Percentiles rank a stretch among this genome's conserved stretches.
These are phyloP conservation scores for Cordyceps fumosorosea DNA, from an alignment of 2,329 filamentous ascomycete genomes.

Conservation along the genomic window DNA sequence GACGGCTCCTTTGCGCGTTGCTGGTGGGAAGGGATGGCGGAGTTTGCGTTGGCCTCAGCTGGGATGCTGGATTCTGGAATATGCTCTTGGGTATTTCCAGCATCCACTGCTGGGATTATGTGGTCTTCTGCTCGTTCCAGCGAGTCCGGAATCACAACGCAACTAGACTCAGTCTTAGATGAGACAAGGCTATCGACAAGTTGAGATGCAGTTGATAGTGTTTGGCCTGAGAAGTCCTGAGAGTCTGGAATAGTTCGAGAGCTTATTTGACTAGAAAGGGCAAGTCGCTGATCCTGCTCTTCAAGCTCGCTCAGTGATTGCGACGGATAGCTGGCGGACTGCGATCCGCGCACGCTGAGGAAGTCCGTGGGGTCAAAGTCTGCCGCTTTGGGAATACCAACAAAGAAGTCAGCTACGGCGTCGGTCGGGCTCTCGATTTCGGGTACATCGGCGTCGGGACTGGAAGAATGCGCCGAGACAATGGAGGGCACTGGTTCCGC, in stretches of 20 bases:
- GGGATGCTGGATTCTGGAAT: conserved; percentile 2
- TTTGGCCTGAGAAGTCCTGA: conserved; percentile 29
- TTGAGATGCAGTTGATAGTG: conserved; percentile 16
- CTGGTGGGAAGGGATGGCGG: conserved; percentile 2
- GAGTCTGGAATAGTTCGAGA: conserved; percentile 38
- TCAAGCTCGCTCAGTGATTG: conserved; percentile 31
- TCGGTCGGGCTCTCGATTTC: conserved; percentile 14
- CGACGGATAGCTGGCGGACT: conserved; percentile 23
- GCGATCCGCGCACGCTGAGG: conserved; percentile 25
- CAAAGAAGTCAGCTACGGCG: conserved; percentile 17
- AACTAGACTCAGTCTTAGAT: not conserved
- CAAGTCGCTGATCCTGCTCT: conserved; percentile 26
- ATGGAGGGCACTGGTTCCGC: conserved; percentile 26
- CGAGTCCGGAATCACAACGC: conserved; percentile 16
- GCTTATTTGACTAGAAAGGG: conserved; percentile 26
- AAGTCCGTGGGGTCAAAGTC: conserved; percentile 31
- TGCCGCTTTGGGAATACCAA: conserved; percentile 26
- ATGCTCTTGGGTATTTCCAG: not conserved
- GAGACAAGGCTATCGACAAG: conserved; percentile 9
- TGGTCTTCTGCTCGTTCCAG: conserved; percentile 8
- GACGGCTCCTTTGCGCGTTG: not conserved
- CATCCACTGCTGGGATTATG: not conserved
- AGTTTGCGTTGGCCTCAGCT: not conserved
- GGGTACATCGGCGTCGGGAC: conserved; percentile 16
- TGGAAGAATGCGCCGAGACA: conserved; percentile 21